Percentiles rank a stretch among this genome's conserved stretches.
Conservation (phyloP, 2,329 filamentous ascomycete species). For the Parastagonospora nodorum region DNA sequence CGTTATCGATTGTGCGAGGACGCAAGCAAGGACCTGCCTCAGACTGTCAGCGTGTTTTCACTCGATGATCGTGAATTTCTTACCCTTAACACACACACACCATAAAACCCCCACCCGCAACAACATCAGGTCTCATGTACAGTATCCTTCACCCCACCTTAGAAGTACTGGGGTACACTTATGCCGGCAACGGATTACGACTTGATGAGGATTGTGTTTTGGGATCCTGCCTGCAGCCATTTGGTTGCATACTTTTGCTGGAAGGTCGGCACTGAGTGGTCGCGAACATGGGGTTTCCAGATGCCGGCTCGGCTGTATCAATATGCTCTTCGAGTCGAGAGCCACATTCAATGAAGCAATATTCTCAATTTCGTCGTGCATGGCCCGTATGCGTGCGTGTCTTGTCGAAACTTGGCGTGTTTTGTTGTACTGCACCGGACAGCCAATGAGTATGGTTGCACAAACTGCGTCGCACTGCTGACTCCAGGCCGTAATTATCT, state of each 20-base stretch:
- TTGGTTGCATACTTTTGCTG: neutral
- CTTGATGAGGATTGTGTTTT: slow-evolving; percentile 28
- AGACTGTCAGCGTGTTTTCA: slow-evolving; percentile 7
- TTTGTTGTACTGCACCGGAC: neutral
- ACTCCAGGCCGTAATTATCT: neutral
- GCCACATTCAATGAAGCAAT: slow-evolving; percentile 15
- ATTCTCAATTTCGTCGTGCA: slow-evolving; percentile 1
- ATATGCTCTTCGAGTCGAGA: slow-evolving; percentile 14
- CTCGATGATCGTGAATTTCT: slow-evolving; percentile 5
- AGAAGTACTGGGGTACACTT: slow-evolving; percentile 11
- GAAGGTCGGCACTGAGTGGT: slow-evolving; percentile 6
- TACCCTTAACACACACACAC: neutral
- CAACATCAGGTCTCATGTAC: slow-evolving; percentile 24
- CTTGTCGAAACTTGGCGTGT: neutral
- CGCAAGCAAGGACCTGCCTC: slow-evolving; percentile 2
- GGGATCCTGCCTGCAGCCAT: slow-evolving; percentile 13
- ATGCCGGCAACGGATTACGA: slow-evolving; percentile 25
- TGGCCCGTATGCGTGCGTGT: slow-evolving; percentile 6
- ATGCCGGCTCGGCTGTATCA: slow-evolving; percentile 21
- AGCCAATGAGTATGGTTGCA: neutral
- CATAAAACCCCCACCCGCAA: slow-evolving; percentile 1
- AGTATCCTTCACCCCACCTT: slow-evolving; percentile 20
- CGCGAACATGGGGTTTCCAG: slow-evolving; percentile 5
- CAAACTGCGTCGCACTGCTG: too few species aligned
- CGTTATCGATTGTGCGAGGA: slow-evolving; percentile 2